A percentile compares a stretch with the other conserved stretches of the same genome.
Evolutionary conservation across 768 basidiomycete species (phyloP).

Genomic region (Boletellus sp.): DNA sequence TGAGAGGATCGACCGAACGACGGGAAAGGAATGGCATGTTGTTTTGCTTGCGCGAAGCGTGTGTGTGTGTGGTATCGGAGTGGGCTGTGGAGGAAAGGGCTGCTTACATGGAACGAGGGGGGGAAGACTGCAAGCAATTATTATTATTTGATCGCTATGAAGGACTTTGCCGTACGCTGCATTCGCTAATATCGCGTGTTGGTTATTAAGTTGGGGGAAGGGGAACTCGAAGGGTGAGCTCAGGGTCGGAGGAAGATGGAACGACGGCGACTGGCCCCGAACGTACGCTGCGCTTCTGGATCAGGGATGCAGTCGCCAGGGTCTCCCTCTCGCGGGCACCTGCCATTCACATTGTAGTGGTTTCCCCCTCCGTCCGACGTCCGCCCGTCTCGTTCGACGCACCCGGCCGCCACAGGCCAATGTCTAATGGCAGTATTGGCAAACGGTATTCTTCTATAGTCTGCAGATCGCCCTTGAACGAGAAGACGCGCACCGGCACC

Average conservation of each 20-base stretch:
- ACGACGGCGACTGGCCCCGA: slow-evolving; percentile 1
- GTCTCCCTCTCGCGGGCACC: slow-evolving; percentile 1
- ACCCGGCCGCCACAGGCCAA: no score
- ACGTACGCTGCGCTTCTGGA: slow-evolving; percentile 1
- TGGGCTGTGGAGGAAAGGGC: background rate
- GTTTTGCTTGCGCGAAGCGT: background rate
- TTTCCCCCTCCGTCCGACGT: background rate
- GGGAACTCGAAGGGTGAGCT: background rate
- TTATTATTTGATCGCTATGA: no score
- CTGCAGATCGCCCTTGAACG: no score
- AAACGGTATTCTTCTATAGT: no score
- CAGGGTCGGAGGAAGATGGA: slow-evolving; percentile 4
- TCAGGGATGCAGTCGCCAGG: slow-evolving; percentile 18
- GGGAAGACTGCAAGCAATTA: no score
- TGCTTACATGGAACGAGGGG: slow-evolving; percentile 14
- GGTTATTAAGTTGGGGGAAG: no score
- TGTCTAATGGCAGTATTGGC: no score
- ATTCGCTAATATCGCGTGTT: slow-evolving; percentile 21
- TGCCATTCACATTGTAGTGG: background rate
- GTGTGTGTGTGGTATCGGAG: background rate
- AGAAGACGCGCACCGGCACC: no score
- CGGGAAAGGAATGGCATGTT: slow-evolving; percentile 30
- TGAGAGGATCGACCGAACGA: slow-evolving; percentile 25
- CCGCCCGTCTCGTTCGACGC: no score
- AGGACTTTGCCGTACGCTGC: background rate